phyloP scores from a whole-genome alignment of 176 grass and related monocot species.

The Panicum miliaceum region DNA sequence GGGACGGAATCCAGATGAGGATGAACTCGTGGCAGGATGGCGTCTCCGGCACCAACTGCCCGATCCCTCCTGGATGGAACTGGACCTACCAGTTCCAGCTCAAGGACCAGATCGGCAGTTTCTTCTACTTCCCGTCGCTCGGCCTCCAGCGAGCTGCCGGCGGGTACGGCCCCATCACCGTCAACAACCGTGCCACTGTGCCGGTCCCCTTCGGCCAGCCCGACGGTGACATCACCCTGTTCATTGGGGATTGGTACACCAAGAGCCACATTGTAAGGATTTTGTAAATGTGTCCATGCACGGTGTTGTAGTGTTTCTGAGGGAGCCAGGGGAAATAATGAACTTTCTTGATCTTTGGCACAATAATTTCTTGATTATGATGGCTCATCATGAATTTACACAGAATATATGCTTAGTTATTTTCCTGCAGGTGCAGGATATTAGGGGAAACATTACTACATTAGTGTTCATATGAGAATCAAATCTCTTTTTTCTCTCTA shows the following conservation, averaged over 20 bases:
- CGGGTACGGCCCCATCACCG: constrained; percentile 65
- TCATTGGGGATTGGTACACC: constrained; percentile 93
- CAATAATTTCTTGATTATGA: not conserved
- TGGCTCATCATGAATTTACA: not conserved
- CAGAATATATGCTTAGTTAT: not conserved
- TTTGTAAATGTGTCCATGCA: not conserved
- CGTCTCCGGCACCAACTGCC: constrained; percentile 89
- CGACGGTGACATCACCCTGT: constrained; percentile 74
- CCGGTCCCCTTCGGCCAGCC: constrained; percentile 68
- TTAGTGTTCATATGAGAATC: constrained; percentile 16
- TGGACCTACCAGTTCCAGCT: constrained; percentile 98
- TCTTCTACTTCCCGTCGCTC: constrained; percentile 93
- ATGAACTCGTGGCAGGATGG: constrained; percentile 95
- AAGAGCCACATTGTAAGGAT: constrained; percentile 73
- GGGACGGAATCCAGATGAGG: constrained; percentile 90
- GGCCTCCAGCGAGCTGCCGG: constrained; percentile 75
- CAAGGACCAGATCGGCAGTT: constrained; percentile 96
- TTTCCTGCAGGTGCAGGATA: not conserved
- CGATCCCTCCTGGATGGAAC: constrained; percentile 89
- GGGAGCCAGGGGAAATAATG: not conserved
- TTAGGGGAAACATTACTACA: not conserved
- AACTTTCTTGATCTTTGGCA: constrained; percentile 30
- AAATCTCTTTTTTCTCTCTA: not conserved
- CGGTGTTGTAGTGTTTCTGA: not conserved
- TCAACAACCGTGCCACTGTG: constrained; percentile 77